These are phyloP conservation scores for Sanghuangporus baumii DNA, from an alignment of 1,284 basidiomycete genomes.

Conservation along the genomic window DNA sequence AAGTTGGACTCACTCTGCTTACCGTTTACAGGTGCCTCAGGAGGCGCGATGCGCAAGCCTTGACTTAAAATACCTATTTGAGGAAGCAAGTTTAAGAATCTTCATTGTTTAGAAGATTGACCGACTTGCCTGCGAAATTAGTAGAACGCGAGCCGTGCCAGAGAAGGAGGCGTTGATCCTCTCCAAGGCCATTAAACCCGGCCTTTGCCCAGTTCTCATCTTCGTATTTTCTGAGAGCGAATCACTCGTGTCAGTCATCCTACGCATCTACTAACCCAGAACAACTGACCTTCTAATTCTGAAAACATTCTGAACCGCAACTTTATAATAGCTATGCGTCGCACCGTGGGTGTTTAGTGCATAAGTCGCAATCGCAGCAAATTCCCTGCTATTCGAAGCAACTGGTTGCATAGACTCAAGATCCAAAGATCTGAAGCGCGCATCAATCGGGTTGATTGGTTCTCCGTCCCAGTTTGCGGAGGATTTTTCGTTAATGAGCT, in stretches of 20 bases:
- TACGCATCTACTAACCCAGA: not conserved
- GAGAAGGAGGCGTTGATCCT: constrained; percentile 52
- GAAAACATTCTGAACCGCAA: constrained; percentile 45
- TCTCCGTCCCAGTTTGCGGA: constrained; percentile 38
- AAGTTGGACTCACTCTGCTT: not conserved
- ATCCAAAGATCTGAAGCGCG: constrained; percentile 48
- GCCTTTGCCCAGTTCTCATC: constrained; percentile 46
- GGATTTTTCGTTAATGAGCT: constrained; percentile 43
- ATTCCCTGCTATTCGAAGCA: constrained; percentile 39
- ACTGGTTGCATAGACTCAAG: constrained; percentile 52
- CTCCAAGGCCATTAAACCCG: constrained; percentile 38
- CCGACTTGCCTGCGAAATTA: constrained; percentile 49
- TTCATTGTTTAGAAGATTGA: not conserved
- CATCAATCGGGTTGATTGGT: constrained; percentile 51
- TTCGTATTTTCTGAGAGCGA: constrained; percentile 37
- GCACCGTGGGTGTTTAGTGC: constrained; percentile 49
- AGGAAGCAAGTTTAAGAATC: not conserved
- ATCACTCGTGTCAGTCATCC: not conserved
- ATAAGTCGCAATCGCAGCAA: constrained; percentile 44
- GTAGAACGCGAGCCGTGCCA: constrained; percentile 66
- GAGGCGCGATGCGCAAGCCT: constrained; percentile 63
- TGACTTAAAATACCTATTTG: constrained; percentile 52
- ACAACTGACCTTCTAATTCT: constrained; percentile 46
- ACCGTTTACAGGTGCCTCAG: constrained; percentile 55
- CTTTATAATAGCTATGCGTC: constrained; percentile 43